These are phyloP conservation scores for Lolium rigidum DNA, from an alignment of 176 grass and related monocot species.

Conservation along the genomic window DNA sequence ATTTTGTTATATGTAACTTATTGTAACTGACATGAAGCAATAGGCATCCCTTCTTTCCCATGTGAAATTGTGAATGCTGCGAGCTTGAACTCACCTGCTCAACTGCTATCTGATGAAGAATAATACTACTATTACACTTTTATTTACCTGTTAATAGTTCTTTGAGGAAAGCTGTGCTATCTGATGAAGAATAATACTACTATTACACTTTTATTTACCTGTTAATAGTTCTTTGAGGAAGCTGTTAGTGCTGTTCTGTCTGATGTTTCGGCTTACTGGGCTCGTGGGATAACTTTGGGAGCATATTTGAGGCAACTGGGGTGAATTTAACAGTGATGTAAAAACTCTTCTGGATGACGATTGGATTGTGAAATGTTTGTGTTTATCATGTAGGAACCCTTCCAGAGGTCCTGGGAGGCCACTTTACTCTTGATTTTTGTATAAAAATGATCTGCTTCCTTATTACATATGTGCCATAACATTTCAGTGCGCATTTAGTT, in stretches of 20 bases:
- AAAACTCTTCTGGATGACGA: background rate
- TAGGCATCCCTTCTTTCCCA: background rate
- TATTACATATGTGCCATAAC: slow-evolving; percentile 1
- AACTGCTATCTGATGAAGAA: background rate
- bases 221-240: no score
- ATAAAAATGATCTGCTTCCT: slow-evolving; percentile 16
- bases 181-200: no score
- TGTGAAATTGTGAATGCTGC: slow-evolving; percentile 19
- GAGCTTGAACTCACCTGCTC: slow-evolving; percentile 8
- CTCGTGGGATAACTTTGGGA: background rate
- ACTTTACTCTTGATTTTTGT: background rate
- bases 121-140: background rate
- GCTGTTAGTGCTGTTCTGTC: background rate
- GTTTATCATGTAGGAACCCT: background rate
- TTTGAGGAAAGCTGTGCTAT: no score
- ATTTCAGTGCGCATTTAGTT: background rate
- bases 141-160: no score
- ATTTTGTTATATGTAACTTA: background rate
- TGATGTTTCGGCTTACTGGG: background rate
- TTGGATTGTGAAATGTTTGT: slow-evolving; percentile 4
- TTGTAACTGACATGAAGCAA: background rate
- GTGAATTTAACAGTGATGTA: slow-evolving; percentile 17
- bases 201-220: no score
- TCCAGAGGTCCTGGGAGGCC: background rate
- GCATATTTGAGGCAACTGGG: background rate